Conservation (phyloP, 2,329 filamentous ascomycete species). For the Talaromyces sp. region DNA sequence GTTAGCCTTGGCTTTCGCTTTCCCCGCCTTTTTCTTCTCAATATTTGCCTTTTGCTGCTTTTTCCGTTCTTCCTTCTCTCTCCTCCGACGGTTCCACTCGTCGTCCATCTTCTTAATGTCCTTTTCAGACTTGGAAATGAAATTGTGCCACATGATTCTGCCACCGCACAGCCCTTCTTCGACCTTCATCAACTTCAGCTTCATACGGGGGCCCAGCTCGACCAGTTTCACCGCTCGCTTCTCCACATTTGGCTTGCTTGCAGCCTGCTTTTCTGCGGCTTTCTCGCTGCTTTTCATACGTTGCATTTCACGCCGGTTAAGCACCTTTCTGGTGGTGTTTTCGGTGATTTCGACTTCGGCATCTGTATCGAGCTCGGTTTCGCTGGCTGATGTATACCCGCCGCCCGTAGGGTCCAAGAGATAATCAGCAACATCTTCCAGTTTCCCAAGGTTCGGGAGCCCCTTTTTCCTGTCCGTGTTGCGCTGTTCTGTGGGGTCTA, state of each 20-base stretch:
- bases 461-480: constrained; percentile 62
- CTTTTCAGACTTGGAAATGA: constrained; percentile 73
- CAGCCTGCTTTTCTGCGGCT: constrained; percentile 39
- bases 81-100: constrained; percentile 70
- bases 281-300: constrained; percentile 39
- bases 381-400: constrained; percentile 88
- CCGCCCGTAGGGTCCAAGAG: constrained; percentile 74
- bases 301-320: constrained; percentile 46
- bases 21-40: constrained; percentile 71
- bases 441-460: constrained; percentile 81
- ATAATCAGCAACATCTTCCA: constrained; percentile 92
- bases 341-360: constrained; percentile 83
- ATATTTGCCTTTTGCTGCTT: constrained; percentile 85
- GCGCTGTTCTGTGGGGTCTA: constrained; percentile 81
- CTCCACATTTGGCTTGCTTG: constrained; percentile 55
- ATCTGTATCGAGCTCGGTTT: constrained; percentile 89
- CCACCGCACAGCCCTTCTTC: constrained; percentile 89
- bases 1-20: constrained; percentile 42
- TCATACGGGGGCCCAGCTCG: constrained; percentile 87
- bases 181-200: constrained; percentile 84
- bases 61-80: constrained; percentile 76
- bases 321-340: constrained; percentile 49
- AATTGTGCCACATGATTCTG: constrained; percentile 97
- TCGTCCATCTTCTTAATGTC: constrained; percentile 76
- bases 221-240: constrained; percentile 85